These are phyloP conservation scores for Eutrema heterophyllum DNA, from an alignment of 345 rosid species.

Conservation along the genomic window DNA sequence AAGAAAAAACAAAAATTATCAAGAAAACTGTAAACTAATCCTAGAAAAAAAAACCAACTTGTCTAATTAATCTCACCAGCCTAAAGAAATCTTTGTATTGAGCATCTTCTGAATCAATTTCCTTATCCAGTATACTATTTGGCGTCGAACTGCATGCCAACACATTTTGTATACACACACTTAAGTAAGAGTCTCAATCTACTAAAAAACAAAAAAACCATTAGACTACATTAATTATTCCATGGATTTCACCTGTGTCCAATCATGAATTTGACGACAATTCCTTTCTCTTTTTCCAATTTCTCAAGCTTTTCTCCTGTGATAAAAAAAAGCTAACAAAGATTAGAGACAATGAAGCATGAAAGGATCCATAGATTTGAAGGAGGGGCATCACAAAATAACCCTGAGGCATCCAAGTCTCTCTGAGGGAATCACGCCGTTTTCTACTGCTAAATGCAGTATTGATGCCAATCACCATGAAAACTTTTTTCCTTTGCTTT, in stretches of 20 bases:
- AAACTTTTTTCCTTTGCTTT: conserved; percentile 48
- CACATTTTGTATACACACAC: conserved; percentile 5
- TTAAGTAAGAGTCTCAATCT: conserved; percentile 2
- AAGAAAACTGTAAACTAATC: neutral
- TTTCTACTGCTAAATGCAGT: conserved; percentile 95
- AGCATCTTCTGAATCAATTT: conserved; percentile 89
- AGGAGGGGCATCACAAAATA: neutral
- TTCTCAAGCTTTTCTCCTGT: conserved; percentile 73
- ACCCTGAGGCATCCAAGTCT: conserved; percentile 99
- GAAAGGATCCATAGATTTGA: neutral
- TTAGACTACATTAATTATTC: neutral
- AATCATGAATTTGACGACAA: conserved; percentile 85
- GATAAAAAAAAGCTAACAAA: neutral
- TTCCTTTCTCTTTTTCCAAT: conserved; percentile 88
- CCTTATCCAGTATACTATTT: conserved; percentile 78
- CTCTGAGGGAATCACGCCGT: conserved; percentile 93
- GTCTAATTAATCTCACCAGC: conserved; percentile 49
- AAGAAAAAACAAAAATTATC: neutral
- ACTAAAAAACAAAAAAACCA: neutral
- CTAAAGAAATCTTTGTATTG: conserved; percentile 93
- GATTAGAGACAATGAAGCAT: conserved; percentile 6
- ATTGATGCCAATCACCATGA: conserved; percentile 90
- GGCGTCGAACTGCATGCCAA: conserved; percentile 60
- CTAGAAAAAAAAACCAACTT: neutral
- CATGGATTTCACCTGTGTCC: conserved; percentile 68